These are phyloP conservation scores for Perilla frutescens DNA, from an alignment of 257 asterid species.

Conservation along the genomic window DNA sequence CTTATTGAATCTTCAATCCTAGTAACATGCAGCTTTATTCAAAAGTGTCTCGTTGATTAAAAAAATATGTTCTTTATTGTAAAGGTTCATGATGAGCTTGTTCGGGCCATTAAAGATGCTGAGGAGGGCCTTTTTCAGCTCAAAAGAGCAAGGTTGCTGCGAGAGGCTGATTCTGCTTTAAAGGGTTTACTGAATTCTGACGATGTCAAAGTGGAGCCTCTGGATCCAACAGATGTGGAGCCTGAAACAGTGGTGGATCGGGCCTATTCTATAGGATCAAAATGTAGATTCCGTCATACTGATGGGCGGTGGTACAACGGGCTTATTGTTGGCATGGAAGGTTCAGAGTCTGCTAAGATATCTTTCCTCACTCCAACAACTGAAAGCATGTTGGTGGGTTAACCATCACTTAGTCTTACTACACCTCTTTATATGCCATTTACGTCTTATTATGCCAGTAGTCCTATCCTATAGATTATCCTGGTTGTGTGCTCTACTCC, in stretches of 20 bases:
- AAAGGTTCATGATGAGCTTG: slow-evolving; percentile 80
- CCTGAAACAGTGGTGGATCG: slow-evolving; percentile 60
- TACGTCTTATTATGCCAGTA: slow-evolving; percentile 23
- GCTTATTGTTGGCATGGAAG: slow-evolving; percentile 68
- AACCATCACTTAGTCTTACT: slow-evolving; percentile 10
- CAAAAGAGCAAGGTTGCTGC: slow-evolving; percentile 74
- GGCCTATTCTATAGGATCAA: slow-evolving; percentile 71
- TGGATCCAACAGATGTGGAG: slow-evolving; percentile 53
- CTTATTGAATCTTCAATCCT: neutral
- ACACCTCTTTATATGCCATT: slow-evolving; percentile 15
- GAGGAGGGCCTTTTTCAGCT: slow-evolving; percentile 92
- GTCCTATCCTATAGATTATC: neutral
- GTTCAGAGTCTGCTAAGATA: slow-evolving; percentile 66
- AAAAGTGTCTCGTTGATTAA: slow-evolving; percentile 26
- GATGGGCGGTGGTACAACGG: slow-evolving; percentile 97
- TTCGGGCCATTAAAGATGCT: slow-evolving; percentile 72
- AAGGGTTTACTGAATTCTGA: slow-evolving; percentile 41
- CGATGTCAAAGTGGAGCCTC: slow-evolving; percentile 56
- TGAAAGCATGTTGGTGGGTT: slow-evolving; percentile 92
- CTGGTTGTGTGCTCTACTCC: slow-evolving; percentile 6
- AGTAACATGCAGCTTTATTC: neutral
- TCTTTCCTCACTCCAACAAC: slow-evolving; percentile 81
- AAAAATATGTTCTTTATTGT: slow-evolving; percentile 13
- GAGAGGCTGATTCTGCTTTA: slow-evolving; percentile 69
- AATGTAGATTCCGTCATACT: slow-evolving; percentile 86